Conservation (phyloP, 768 basidiomycete species). For the Tricholoma hemisulphureum region DNA sequence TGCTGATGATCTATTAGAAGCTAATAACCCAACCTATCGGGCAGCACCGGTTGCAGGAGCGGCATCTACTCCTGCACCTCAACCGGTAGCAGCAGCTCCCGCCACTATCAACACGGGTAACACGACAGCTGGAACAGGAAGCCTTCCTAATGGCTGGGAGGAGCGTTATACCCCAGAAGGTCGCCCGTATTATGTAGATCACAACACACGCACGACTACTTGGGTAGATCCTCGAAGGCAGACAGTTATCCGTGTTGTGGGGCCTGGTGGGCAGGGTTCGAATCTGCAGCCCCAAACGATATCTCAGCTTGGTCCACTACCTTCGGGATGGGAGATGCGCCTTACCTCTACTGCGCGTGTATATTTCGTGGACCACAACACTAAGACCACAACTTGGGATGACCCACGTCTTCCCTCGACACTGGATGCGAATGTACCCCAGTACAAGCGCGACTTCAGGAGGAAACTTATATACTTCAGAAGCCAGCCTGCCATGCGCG, state of each 20-base stretch:
- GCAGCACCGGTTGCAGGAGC: constrained; percentile 21
- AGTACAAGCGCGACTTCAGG: constrained; percentile 99
- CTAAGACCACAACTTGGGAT: constrained; percentile 99
- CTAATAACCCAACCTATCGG: constrained; percentile 47
- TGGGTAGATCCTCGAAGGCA: constrained; percentile 99
- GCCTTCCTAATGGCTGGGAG: constrained; percentile 96
- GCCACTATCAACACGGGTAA: constrained; percentile 43
- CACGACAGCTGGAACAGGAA: constrained; percentile 74
- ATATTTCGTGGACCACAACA: constrained; percentile 99
- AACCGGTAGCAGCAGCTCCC: constrained; percentile 30
- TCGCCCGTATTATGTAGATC: constrained; percentile 97
- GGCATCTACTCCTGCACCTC: constrained; percentile 12
- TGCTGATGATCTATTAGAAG: constrained; percentile 85
- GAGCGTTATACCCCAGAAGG: constrained; percentile 98
- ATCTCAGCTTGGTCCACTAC: constrained; percentile 93
- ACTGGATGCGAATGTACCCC: constrained; percentile 94
- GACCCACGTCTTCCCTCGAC: constrained; percentile 95
- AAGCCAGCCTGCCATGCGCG: constrained; percentile 96
- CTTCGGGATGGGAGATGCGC: constrained; percentile 99
- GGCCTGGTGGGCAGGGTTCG: constrained; percentile 84
- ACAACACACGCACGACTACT: constrained; percentile 99
- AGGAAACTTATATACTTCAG: constrained; percentile 99
- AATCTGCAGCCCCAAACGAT: constrained; percentile 93
- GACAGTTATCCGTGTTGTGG: constrained; percentile 95
- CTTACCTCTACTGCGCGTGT: constrained; percentile 97